These are phyloP conservation scores for Leucocoprinus sp. DNA, from an alignment of 768 basidiomycete species.

Conservation along the genomic window DNA sequence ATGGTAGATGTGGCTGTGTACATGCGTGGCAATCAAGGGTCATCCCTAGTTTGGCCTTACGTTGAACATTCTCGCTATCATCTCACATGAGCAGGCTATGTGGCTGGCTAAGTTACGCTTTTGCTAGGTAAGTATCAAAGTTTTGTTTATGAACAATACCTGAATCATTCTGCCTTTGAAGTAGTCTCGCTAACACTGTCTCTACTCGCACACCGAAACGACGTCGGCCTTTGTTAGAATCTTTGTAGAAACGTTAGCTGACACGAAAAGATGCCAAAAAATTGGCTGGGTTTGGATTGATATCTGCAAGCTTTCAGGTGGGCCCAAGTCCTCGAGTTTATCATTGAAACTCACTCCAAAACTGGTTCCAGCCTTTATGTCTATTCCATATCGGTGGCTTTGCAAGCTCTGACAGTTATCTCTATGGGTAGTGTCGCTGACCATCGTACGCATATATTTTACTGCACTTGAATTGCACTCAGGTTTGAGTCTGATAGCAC, in stretches of 20 bases:
- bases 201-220: constrained; percentile 75
- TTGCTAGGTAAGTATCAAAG: constrained; percentile 57
- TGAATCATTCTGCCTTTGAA: constrained; percentile 25
- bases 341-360: neutral
- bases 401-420: constrained; percentile 92
- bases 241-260: constrained; percentile 11
- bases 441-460: constrained; percentile 48
- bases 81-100: constrained; percentile 40
- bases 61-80: no score
- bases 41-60: no score
- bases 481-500: constrained; percentile 26
- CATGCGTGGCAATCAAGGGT: no score
- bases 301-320: constrained; percentile 88
- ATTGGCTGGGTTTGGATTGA: constrained; percentile 85
- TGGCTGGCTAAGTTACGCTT: constrained; percentile 82
- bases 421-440: constrained; percentile 92
- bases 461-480: neutral
- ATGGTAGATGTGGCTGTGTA: no score
- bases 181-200: constrained; percentile 77
- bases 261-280: constrained; percentile 58
- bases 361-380: constrained; percentile 64
- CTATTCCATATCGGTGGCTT: constrained; percentile 79
- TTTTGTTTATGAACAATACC: neutral
- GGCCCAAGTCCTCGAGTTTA: constrained; percentile 13
- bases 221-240: constrained; percentile 33